These are phyloP conservation scores for Podaxis pistillaris DNA, from an alignment of 768 basidiomycete species.

Conservation along the genomic window DNA sequence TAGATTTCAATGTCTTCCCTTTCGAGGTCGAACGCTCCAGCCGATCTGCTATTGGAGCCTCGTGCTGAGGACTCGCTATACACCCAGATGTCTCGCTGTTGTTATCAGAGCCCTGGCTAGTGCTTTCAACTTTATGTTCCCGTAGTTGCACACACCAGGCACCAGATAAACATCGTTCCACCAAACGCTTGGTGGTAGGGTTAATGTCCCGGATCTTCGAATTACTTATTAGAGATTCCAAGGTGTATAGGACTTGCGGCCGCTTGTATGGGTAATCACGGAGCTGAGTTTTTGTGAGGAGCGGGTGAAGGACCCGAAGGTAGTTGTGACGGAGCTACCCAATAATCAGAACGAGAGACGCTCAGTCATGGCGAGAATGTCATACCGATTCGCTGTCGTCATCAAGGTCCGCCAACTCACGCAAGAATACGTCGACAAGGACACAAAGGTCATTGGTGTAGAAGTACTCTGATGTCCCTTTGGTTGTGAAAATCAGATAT, in stretches of 20 bases:
- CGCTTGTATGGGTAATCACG: conserved; percentile 87
- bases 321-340: conserved; percentile 89
- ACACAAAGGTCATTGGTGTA: conserved; percentile 98
- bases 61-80: conserved; percentile 32
- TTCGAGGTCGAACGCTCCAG: conserved; percentile 38
- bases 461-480: conserved; percentile 92
- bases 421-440: conserved; percentile 95
- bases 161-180: conserved; percentile 84
- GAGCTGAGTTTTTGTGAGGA: conserved; percentile 92
- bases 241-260: conserved; percentile 77
- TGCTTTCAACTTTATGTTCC: conserved; percentile 28
- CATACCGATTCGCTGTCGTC: conserved; percentile 92
- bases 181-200: conserved; percentile 86
- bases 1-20: conserved; percentile 47
- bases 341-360: conserved; percentile 5
- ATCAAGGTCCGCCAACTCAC: conserved; percentile 87
- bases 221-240: conserved; percentile 76
- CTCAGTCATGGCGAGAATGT: conserved; percentile 17
- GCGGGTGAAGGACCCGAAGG: conserved; percentile 92
- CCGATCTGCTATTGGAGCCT: conserved; percentile 31
- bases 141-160: conserved; percentile 81
- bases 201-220: conserved; percentile 78
- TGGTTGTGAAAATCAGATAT: conserved; percentile 92
- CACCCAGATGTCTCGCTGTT: conserved; percentile 43
- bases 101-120: conserved; percentile 34